phyloP scores from a whole-genome alignment of 2,329 filamentous ascomycete genomes.

The Lasiodiplodia sp. region DNA sequence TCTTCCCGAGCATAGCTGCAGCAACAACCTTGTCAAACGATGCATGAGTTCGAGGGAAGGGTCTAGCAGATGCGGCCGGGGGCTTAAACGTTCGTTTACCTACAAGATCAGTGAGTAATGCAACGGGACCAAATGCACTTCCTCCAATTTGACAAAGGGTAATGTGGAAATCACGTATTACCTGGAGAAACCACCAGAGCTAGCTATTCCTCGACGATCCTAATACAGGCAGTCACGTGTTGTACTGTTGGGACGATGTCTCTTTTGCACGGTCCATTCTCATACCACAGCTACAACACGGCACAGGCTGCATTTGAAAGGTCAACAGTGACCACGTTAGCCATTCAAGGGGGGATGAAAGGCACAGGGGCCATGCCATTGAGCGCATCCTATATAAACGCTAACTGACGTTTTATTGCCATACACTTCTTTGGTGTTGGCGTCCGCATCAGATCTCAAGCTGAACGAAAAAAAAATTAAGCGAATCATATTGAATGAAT shows the following conservation, averaged over 20 bases:
- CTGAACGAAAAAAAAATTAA: background rate
- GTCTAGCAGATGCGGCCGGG: background rate
- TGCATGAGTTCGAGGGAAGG: background rate
- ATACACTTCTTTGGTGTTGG: background rate
- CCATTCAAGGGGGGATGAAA: background rate
- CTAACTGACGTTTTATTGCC: background rate
- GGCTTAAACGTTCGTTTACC: background rate
- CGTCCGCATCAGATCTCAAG: background rate
- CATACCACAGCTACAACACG: no score
- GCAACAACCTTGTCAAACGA: background rate
- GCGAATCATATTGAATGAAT: background rate
- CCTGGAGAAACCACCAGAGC: no score
- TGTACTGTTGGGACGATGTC: no score
- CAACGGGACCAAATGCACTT: no score
- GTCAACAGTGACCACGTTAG: background rate
- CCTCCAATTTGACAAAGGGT: no score
- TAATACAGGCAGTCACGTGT: no score
- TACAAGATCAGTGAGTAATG: background rate
- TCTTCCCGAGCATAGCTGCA: background rate
- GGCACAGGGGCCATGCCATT: background rate
- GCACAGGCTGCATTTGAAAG: background rate
- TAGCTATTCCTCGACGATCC: no score
- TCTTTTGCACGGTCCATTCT: no score
- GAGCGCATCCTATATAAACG: background rate
- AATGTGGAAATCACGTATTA: no score